Percentiles rank a stretch among this genome's conserved stretches.
These are phyloP conservation scores for Moesziomyces sp. DNA, from an alignment of 1,284 basidiomycete genomes.

Conservation along the genomic window DNA sequence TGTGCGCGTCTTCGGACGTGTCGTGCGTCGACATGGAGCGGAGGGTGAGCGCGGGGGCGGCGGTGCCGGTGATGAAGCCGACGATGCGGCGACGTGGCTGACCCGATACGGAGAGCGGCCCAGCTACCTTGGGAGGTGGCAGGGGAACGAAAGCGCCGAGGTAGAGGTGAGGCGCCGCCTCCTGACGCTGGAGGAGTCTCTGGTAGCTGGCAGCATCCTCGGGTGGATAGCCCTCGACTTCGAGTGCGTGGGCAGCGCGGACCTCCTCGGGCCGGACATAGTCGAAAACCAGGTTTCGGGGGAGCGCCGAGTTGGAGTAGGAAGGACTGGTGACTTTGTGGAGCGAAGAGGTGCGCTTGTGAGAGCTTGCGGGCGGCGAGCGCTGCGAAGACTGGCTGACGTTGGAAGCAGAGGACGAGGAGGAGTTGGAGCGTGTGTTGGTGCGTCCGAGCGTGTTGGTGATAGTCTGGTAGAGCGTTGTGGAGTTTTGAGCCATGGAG, in stretches of 20 bases:
- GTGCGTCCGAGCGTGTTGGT: conserved; percentile 39
- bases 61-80: conserved; percentile 59
- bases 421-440: conserved; percentile 42
- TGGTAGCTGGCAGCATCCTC: conserved; percentile 61
- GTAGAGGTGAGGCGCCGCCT: conserved; percentile 61
- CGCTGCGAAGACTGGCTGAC: conserved; percentile 39
- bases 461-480: conserved; percentile 49
- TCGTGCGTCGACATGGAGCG: conserved; percentile 58
- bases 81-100: conserved; percentile 53
- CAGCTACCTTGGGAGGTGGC: conserved; percentile 60
- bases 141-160: conserved; percentile 58
- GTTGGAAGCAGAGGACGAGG: conserved; percentile 40
- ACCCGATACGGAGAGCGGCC: conserved; percentile 51
- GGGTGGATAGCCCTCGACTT: conserved; percentile 44
- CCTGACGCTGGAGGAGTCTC: conserved; percentile 52
- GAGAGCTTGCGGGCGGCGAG: conserved; percentile 24
- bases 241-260: conserved; percentile 50
- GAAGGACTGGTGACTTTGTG: conserved; percentile 8
- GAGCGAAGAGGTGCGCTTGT: conserved; percentile 32
- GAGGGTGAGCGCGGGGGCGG: conserved; percentile 57
- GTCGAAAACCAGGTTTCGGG: conserved; percentile 54
- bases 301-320: conserved; percentile 29
- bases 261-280: conserved; percentile 56
- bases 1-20: conserved; percentile 51
- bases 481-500: conserved; percentile 47